Percentiles rank a stretch among this genome's conserved stretches.
These are phyloP conservation scores for Pelargonium cotyledonis DNA, from an alignment of 441 rosid genomes.

Conservation along the genomic window DNA sequence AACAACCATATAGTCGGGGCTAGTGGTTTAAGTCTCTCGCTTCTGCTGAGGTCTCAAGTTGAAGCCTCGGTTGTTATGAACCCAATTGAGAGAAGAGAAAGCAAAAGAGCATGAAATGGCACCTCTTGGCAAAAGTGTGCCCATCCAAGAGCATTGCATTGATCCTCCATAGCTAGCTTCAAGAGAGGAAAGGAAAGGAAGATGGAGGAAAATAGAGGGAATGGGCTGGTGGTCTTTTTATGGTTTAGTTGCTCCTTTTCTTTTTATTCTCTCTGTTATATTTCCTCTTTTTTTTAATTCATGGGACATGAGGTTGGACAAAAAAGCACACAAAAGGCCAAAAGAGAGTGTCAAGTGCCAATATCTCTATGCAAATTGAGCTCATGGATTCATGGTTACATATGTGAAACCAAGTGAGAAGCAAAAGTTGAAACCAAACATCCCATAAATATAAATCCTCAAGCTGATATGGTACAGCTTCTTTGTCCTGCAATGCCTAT, in stretches of 20 bases:
- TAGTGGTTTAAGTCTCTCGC: no score
- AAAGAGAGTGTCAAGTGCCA: slow-evolving; percentile 18
- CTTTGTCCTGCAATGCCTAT: neutral
- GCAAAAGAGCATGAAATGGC: slow-evolving; percentile 19
- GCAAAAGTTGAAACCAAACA: slow-evolving; percentile 27
- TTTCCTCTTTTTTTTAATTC: slow-evolving; percentile 6
- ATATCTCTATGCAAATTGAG: slow-evolving; percentile 18
- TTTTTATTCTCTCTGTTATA: neutral
- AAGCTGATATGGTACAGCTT: neutral
- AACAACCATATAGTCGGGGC: no score
- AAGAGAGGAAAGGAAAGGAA: neutral
- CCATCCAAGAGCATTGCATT: slow-evolving; percentile 39
- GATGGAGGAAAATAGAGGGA: slow-evolving; percentile 6
- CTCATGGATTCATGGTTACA: slow-evolving; percentile 15
- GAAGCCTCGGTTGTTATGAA: neutral
- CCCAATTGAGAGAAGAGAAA: neutral
- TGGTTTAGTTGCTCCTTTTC: slow-evolving; percentile 4
- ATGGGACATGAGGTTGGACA: slow-evolving; percentile 32
- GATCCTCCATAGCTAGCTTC: slow-evolving; percentile 39
- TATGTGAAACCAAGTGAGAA: neutral
- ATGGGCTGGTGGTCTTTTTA: slow-evolving; percentile 9
- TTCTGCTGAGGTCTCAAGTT: no score
- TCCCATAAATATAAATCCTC: neutral
- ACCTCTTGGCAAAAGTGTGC: slow-evolving; percentile 36
- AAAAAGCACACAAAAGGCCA: slow-evolving; percentile 25